Conservation (phyloP, 2,329 filamentous ascomycete genomes). For the Ambrosiella beaveri region DNA sequence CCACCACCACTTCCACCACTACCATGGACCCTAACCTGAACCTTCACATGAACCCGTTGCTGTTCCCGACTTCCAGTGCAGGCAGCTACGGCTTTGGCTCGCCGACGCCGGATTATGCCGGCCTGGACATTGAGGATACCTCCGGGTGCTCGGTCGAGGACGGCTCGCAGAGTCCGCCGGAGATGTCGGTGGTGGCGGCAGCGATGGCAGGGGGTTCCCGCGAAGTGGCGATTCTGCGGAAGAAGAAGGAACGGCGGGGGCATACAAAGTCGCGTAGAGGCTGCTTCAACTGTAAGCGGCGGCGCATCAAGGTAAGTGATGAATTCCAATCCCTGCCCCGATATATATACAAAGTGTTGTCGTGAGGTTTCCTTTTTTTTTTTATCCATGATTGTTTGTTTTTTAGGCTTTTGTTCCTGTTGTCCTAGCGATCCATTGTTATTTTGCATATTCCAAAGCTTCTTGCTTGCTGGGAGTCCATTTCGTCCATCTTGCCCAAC, state of each 20-base stretch:
- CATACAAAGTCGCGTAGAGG: conserved; percentile 50
- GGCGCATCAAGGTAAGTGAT: conserved; percentile 40
- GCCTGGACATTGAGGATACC: conserved; percentile 9
- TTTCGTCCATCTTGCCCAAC: no score
- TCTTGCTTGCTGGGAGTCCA: not conserved
- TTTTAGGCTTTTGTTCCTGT: no score
- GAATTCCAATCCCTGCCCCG: not conserved
- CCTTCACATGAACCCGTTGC: conserved; percentile 7
- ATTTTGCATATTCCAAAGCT: not conserved
- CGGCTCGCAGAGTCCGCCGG: conserved; percentile 8
- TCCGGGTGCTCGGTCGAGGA: conserved; percentile 8
- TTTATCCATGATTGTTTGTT: not conserved
- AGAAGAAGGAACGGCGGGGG: conserved; percentile 32
- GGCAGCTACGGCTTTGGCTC: conserved; percentile 5
- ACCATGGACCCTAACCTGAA: conserved; percentile 8
- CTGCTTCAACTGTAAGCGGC: conserved; percentile 50
- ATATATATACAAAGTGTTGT: no score
- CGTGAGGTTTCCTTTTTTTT: not conserved
- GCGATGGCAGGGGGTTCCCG: conserved; percentile 1
- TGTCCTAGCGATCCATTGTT: not conserved
- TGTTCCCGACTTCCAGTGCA: conserved; percentile 2
- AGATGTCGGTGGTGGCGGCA: not conserved
- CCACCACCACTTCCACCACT: not conserved
- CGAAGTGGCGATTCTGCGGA: conserved; percentile 1
- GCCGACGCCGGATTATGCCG: conserved; percentile 4